Percentiles rank a stretch among this genome's conserved stretches.
Conservation (phyloP, 2,329 filamentous ascomycete species). For the Beauveria brongniartii region DNA sequence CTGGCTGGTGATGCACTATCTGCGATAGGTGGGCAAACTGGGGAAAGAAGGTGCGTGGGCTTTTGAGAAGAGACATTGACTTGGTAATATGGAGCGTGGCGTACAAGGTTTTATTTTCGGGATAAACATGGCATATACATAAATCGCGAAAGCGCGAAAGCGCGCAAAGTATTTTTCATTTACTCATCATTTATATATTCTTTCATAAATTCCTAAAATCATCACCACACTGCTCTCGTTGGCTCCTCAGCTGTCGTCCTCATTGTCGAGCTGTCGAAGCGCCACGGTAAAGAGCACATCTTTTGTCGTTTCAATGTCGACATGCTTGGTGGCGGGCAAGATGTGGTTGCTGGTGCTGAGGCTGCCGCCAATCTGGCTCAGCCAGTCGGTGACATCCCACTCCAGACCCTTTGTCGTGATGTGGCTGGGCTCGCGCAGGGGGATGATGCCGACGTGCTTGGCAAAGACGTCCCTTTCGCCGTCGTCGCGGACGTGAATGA, state of each 20-base stretch:
- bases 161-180: background rate
- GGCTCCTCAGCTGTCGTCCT: slow-evolving; percentile 20
- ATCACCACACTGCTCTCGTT: background rate
- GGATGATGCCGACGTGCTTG: slow-evolving; percentile 79
- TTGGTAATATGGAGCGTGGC: slow-evolving; percentile 12
- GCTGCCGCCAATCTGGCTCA: slow-evolving; percentile 63
- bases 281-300: slow-evolving; percentile 71
- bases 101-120: slow-evolving; percentile 7
- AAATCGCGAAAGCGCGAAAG: slow-evolving; percentile 1
- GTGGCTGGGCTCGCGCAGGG: slow-evolving; percentile 67
- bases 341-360: slow-evolving; percentile 79
- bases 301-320: slow-evolving; percentile 54
- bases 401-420: slow-evolving; percentile 76
- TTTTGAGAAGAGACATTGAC: background rate
- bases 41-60: background rate
- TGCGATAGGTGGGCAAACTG: slow-evolving; percentile 45
- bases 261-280: slow-evolving; percentile 32
- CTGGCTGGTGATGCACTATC: slow-evolving; percentile 79
- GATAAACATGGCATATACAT: slow-evolving; percentile 3
- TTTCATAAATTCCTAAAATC: slow-evolving; percentile 10
- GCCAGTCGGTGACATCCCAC: slow-evolving; percentile 85
- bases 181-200: background rate
- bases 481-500: slow-evolving; percentile 53
- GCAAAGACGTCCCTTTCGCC: slow-evolving; percentile 50
- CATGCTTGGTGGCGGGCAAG: slow-evolving; percentile 45